phyloP scores from a whole-genome alignment of 306 rosid genomes.

The Lupinus albus region DNA sequence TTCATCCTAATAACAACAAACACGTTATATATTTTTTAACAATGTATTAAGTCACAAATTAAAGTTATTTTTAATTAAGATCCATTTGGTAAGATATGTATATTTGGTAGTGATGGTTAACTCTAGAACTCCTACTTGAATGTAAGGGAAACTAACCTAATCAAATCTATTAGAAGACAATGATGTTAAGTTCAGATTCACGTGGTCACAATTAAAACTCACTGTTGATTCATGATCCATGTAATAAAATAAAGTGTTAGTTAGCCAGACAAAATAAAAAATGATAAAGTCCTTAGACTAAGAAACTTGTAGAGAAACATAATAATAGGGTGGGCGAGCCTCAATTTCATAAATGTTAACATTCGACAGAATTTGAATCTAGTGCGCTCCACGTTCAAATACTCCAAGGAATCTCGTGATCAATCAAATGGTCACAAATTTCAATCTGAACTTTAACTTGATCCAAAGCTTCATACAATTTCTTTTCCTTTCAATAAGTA shows the following conservation, averaged over 20 bases:
- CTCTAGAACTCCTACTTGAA: conserved; percentile 20
- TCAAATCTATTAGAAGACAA: neutral
- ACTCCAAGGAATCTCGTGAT: conserved; percentile 75
- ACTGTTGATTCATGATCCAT: neutral
- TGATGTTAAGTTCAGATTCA: conserved; percentile 23
- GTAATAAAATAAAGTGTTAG: neutral
- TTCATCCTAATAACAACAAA: too few relatives aligned
- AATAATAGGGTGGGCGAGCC: conserved; percentile 22
- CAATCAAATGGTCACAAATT: conserved; percentile 87
- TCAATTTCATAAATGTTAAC: conserved; percentile 28
- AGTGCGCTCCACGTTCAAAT: conserved; percentile 97
- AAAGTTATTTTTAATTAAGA: too few relatives aligned
- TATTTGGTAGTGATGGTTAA: too few relatives aligned
- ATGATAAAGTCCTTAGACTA: conserved; percentile 22
- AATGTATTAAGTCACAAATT: too few relatives aligned
- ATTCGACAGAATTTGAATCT: conserved; percentile 59
- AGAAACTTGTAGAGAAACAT: conserved; percentile 49
- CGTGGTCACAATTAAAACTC: neutral
- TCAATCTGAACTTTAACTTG: conserved; percentile 76
- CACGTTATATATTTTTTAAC: too few relatives aligned
- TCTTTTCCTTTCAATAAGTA: conserved; percentile 20
- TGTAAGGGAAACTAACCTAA: neutral
- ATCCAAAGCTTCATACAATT: conserved; percentile 29
- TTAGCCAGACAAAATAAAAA: conserved; percentile 36
- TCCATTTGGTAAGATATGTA: too few relatives aligned